phyloP scores from a whole-genome alignment of 208 protist species.

The Leishmania guyanensis region DNA sequence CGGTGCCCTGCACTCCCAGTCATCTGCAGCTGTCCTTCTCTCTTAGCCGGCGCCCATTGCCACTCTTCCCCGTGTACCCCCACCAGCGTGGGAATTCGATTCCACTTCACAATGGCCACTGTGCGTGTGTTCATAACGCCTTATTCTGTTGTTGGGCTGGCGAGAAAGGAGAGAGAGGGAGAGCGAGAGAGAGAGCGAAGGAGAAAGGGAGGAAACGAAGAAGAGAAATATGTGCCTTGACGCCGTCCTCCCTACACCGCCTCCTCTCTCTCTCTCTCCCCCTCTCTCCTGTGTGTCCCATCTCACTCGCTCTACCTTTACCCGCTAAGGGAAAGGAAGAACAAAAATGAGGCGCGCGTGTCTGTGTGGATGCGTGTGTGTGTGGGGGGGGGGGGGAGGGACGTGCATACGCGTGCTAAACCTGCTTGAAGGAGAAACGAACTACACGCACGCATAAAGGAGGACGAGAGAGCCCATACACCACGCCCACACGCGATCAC shows the following conservation, averaged over 20 bases:
- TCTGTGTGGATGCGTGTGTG: background rate
- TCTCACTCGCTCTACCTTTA: background rate
- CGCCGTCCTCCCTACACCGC: too few species aligned
- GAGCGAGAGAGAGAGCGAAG: too few species aligned
- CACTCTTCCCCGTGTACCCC: background rate
- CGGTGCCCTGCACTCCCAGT: background rate
- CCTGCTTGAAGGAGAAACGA: too few species aligned
- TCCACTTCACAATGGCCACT: background rate
- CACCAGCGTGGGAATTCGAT: background rate
- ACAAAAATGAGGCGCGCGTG: background rate
- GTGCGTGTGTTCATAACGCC: too few species aligned
- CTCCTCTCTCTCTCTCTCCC: background rate
- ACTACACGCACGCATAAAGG: background rate
- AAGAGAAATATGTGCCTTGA: too few species aligned
- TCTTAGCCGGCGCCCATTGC: background rate
- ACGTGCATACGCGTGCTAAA: background rate
- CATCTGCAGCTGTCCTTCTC: background rate
- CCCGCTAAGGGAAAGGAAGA: background rate
- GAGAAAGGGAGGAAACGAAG: too few species aligned
- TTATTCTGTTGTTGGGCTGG: too few species aligned
- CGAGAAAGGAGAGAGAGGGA: too few species aligned
- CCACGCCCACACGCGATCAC: background rate
- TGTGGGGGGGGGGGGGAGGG: too few species aligned
- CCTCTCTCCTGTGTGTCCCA: background rate
- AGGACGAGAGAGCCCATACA: background rate